Conservation (phyloP, 208 protist genomes). For the Crithidia thermophila region DNA sequence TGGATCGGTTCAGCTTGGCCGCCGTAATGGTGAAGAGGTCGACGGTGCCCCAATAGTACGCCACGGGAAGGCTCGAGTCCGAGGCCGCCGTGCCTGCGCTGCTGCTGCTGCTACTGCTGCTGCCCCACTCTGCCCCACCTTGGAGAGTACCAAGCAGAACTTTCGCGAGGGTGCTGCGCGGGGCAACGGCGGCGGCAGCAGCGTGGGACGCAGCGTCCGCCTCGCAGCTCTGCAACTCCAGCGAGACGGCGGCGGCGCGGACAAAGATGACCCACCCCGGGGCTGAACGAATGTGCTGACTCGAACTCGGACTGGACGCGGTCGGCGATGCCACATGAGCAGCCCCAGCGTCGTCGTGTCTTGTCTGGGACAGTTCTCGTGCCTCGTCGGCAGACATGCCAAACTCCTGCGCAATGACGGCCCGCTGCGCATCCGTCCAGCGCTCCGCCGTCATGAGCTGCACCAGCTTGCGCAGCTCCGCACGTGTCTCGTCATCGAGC, state of each 20-base stretch:
- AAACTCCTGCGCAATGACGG: conserved; percentile 70
- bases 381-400: conserved; percentile 57
- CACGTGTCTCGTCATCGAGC: conserved; percentile 34
- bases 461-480: conserved; percentile 56
- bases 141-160: conserved; percentile 12
- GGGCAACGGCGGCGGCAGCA: not conserved
- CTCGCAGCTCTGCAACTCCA: conserved; percentile 23
- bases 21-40: conserved; percentile 20
- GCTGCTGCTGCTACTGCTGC: not conserved
- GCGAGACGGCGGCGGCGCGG: conserved; percentile 12
- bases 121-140: conserved; percentile 24
- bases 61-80: conserved; percentile 2
- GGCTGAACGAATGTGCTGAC: not conserved
- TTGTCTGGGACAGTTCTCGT: conserved; percentile 21
- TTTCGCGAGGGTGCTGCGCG: conserved; percentile 17
- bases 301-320: not conserved
- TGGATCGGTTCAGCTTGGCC: not conserved
- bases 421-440: conserved; percentile 66
- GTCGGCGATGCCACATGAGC: too few species aligned
- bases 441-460: conserved; percentile 55
- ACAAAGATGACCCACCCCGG: conserved; percentile 20
- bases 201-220: not conserved
- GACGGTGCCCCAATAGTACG: conserved; percentile 33
- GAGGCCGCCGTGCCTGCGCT: not conserved
- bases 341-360: too few species aligned